Evolutionary conservation across 495 filamentous ascomycete genomes (phyloP).

Genomic region (Trichoderma parareesei): DNA sequence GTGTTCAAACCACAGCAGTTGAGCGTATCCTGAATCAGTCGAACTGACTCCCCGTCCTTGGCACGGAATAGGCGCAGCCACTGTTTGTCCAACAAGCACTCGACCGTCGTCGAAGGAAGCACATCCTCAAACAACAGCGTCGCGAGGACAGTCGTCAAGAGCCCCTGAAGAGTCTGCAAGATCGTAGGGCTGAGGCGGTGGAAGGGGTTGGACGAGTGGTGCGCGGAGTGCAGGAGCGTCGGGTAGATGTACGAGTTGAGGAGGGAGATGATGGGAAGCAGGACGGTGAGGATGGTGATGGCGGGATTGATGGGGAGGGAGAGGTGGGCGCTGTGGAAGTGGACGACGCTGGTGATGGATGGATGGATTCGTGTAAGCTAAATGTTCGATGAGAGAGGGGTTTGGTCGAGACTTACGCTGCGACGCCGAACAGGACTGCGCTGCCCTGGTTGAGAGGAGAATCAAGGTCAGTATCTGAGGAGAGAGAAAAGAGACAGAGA

Average conservation of each 20-base stretch:
- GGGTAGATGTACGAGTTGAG: slow-evolving; percentile 14
- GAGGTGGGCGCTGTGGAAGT: slow-evolving; percentile 12
- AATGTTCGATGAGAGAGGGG: too few relatives aligned
- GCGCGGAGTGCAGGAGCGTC: slow-evolving; percentile 30
- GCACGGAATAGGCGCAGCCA: slow-evolving; percentile 45
- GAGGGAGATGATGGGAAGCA: slow-evolving; percentile 10
- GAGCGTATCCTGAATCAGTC: slow-evolving; percentile 54
- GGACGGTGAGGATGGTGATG: slow-evolving; percentile 1
- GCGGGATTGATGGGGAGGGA: slow-evolving; percentile 4
- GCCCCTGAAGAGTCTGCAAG: slow-evolving; percentile 34
- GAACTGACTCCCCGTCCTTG: slow-evolving; percentile 44
- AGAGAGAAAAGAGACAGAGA: not conserved
- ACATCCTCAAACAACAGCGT: slow-evolving; percentile 49
- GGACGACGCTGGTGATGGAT: slow-evolving; percentile 6
- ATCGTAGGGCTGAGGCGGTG: slow-evolving; percentile 28
- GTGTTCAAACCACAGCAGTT: slow-evolving; percentile 56
- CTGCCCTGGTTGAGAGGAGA: not conserved
- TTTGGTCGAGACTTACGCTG: not conserved
- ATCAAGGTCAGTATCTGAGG: not conserved
- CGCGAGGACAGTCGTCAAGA: slow-evolving; percentile 44
- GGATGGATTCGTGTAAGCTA: not conserved
- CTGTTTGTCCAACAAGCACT: slow-evolving; percentile 42
- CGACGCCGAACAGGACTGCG: slow-evolving; percentile 7
- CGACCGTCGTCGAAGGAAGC: slow-evolving; percentile 34
- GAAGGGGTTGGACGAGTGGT: slow-evolving; percentile 28